Conservation (phyloP, 345 rosid species). For the Lenwebbia sp. region DNA sequence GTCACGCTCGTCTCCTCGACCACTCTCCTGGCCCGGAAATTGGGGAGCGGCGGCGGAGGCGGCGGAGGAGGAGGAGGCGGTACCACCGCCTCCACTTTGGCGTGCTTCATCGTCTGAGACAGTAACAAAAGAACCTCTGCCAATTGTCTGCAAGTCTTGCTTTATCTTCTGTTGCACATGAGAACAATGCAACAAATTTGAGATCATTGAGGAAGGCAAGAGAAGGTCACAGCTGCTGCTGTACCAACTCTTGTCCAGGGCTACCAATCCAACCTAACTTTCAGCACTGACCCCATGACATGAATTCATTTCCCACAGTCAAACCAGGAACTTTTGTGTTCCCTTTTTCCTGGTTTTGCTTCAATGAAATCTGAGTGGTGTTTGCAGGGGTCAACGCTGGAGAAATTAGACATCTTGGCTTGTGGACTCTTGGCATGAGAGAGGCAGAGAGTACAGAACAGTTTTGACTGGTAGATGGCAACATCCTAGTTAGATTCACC, state of each 20-base stretch:
- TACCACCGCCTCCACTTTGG: constrained; percentile 2
- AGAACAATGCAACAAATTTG: background rate
- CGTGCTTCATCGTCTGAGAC: constrained; percentile 28
- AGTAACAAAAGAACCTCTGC: background rate
- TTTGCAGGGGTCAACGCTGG: background rate
- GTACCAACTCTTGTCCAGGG: background rate
- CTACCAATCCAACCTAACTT: constrained; percentile 53
- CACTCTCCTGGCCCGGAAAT: constrained; percentile 25
- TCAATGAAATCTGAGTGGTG: background rate
- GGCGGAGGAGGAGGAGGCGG: constrained; percentile 40
- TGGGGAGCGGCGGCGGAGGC: constrained; percentile 33
- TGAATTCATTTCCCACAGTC: background rate
- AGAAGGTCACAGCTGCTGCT: background rate
- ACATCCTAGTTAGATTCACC: background rate
- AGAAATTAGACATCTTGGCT: background rate
- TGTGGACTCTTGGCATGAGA: background rate
- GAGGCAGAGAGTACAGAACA: background rate
- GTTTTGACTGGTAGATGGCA: background rate
- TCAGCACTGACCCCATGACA: constrained; percentile 11
- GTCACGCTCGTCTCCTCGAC: constrained; percentile 38
- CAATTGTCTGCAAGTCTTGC: background rate
- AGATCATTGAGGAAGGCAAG: background rate
- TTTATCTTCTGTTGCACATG: background rate
- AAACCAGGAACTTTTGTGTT: background rate
- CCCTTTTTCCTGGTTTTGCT: background rate